Evolutionary conservation across 768 basidiomycete genomes (phyloP).

Genomic region (Collybiopsis luxurians): DNA sequence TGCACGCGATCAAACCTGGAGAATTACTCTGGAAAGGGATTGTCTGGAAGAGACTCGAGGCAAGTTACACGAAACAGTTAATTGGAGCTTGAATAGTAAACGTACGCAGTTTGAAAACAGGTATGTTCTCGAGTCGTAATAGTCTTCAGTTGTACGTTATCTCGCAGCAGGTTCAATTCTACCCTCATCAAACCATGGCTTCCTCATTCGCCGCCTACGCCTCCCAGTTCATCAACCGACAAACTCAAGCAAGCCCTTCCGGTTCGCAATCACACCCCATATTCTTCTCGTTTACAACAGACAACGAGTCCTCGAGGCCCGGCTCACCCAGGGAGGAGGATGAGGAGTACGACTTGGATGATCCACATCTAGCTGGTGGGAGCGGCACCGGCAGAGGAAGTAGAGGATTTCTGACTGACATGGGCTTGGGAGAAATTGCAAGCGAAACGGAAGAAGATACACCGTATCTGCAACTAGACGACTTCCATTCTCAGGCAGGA

Average conservation of each 20-base stretch:
- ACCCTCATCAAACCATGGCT: no score
- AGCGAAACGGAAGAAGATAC: conserved; percentile 46
- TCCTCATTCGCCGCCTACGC: conserved; percentile 80
- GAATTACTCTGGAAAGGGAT: no score
- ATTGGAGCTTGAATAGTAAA: no score
- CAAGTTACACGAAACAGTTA: no score
- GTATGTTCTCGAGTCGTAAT: no score
- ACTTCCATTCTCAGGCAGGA: conserved; percentile 35
- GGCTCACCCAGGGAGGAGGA: conserved; percentile 39
- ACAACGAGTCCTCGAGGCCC: conserved; percentile 52
- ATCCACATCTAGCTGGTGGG: conserved; percentile 43
- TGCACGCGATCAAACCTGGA: no score
- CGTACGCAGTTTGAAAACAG: no score
- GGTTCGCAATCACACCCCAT: conserved; percentile 71
- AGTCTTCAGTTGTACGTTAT: no score
- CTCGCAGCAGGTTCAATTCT: no score
- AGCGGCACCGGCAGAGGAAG: no score
- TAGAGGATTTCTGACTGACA: neutral
- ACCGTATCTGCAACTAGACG: conserved; percentile 75
- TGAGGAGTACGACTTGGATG: conserved; percentile 71
- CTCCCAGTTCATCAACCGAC: conserved; percentile 74
- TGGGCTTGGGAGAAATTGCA: conserved; percentile 16
- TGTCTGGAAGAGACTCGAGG: no score
- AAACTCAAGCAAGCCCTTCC: conserved; percentile 51
- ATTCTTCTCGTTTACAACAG: conserved; percentile 87